Base-by-base conservation (phyloP, 2,329 filamentous ascomycete genomes). In the Aspergillus pseudoterreus region DNA sequence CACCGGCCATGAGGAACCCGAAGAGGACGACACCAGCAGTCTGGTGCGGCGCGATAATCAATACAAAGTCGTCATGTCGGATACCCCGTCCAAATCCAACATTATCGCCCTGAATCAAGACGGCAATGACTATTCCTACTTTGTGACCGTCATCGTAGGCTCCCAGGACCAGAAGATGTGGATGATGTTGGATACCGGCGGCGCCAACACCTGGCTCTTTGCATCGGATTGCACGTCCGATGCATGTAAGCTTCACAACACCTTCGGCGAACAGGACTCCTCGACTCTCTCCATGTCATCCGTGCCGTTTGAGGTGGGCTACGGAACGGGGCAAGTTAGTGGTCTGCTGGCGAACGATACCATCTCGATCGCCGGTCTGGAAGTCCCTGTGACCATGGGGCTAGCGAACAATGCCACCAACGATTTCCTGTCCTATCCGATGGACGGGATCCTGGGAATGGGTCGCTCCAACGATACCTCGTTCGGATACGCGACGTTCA, bases 381-480 rank as follows among this genome's bases (percentile, higher is more conserved):
- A 77, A 39, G 65, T 90, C 12, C 68, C 78, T 2, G 78, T 90
- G 60, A 76, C 82, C 3, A 88, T 96, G 62, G 91, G 91, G 4
- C 71, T 92, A 53, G 89, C 87, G 19, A 81, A 80, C 32, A 79
- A 79, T 21, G 88, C 88, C 2, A 90, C 88, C 1, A 71, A 82
- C 47, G 85, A 94, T 57, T 95, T 96, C 68, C 72, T 76, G 24
- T 80, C 81, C 47, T 95, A 92, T 61, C 87, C 89, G 1, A 91
- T 95, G 70, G 91, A 96, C 67, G 91, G 91, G 21, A 95, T 96
- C 45, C 74, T 96, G 2, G 91, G 90, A 4, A 73, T 95, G 21
- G 87, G 88, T 14, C 84, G 85, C 60, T 80, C 79, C 54, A 74
- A 77, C 10, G 80, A 80, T 2, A 75, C 74, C 33, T 79, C 67